Base-by-base conservation (phyloP, 768 basidiomycete species). In the Daedalea quercina region DNA sequence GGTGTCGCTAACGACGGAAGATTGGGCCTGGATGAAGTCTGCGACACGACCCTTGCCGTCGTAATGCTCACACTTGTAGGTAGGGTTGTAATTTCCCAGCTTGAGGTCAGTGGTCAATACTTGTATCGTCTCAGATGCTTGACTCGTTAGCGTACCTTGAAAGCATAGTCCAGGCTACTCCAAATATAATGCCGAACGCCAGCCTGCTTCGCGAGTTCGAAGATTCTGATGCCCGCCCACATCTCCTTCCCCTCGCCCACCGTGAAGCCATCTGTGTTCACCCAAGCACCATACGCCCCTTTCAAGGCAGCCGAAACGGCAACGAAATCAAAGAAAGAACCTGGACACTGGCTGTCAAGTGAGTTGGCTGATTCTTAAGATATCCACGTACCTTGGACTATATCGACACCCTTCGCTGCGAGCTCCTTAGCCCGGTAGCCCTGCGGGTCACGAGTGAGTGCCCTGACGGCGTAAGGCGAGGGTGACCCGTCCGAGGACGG, bases 391-490 rank as follows among this genome's bases (percentile, higher is more conserved):
- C 74, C 74, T 70, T 68, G 52, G 28, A 73, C 62, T 34, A 65
- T 56, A 54, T 74, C 70, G 6, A 69, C 73, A 11, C 74, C 74
- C 42, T 65, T 63, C 17, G 59, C 65, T 25, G 65, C 58, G 2
- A 75, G 65, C 26, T 66, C 65, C 53, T 69, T 63, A 2, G 73
- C 74, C 13, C 72, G 64, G 34, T 55, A 54, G 47, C 67, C 65
- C 22, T 54, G 58, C 6, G 65, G 57, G 51, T 74, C 65, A 34
- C 74, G 63, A 1, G 74, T 75, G 37, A 76, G 64, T 3, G 73
- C 74, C 47, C 74, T 72, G 11, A 75, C 67, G 17, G 61, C 57
- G 56, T 73, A 75, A 0, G 73, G 73, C 28, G 74, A 73, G 0
- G 74, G 70, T 19, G 65, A 64, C 7, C 72, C 73, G 45, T 73